Conservation (phyloP, 768 basidiomycete genomes). For the Suillus cothurnatus region DNA sequence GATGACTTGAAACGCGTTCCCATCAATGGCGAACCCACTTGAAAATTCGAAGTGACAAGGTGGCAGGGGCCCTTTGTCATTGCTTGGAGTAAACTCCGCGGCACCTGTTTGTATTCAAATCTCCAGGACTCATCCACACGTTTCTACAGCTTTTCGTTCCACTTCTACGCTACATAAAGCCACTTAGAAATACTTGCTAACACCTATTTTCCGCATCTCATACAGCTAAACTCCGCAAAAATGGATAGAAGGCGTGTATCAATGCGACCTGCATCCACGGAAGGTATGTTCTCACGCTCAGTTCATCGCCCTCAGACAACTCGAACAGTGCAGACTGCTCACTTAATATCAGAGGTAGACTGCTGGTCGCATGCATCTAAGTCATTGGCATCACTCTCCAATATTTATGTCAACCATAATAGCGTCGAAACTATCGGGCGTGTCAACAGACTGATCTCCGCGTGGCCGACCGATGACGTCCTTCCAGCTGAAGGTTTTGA, state of each 20-base stretch:
- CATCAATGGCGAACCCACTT: neutral
- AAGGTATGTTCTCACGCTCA: slow-evolving; percentile 55
- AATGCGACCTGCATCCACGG: slow-evolving; percentile 69
- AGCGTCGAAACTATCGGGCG: slow-evolving; percentile 65
- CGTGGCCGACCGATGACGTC: slow-evolving; percentile 73
- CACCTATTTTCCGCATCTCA: neutral
- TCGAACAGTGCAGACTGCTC: slow-evolving; percentile 6
- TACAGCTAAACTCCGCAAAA: slow-evolving; percentile 5
- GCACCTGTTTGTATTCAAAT: neutral
- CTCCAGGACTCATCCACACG: slow-evolving; percentile 4
- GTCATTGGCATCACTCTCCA: slow-evolving; percentile 57
- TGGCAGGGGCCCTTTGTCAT: slow-evolving; percentile 3
- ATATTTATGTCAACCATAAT: slow-evolving; percentile 50
- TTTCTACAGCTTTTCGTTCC: neutral
- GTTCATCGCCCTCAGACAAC: neutral
- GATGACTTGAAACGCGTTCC: neutral
- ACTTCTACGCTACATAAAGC: neutral
- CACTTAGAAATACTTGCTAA: slow-evolving; percentile 1
- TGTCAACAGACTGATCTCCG: slow-evolving; percentile 70
- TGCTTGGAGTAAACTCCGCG: slow-evolving; percentile 4
- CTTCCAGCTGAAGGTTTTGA: slow-evolving; percentile 70
- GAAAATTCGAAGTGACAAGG: neutral
- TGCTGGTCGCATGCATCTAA: slow-evolving; percentile 73
- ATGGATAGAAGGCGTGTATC: slow-evolving; percentile 73
- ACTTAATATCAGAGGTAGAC: slow-evolving; percentile 58